phyloP scores from a whole-genome alignment of 2,329 filamentous ascomycete genomes.

The Pseudocercospora fijiensis region DNA sequence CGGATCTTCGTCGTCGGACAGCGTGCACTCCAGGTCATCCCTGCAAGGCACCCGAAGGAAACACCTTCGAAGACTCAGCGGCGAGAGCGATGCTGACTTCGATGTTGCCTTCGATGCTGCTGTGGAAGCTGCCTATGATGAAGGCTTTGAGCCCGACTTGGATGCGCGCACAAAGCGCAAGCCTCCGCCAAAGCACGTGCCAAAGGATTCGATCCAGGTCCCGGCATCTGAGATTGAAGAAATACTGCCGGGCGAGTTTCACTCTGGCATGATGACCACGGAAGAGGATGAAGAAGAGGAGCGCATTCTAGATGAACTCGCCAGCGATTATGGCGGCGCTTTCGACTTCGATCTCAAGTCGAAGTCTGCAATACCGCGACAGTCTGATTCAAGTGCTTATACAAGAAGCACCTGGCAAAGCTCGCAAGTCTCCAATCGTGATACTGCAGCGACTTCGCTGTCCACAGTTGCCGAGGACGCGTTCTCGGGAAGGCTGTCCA shows the following conservation, averaged over 20 bases:
- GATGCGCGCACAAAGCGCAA: slow-evolving; percentile 43
- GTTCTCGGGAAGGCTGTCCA: slow-evolving; percentile 40
- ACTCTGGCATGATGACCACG: slow-evolving; percentile 12
- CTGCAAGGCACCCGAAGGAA: slow-evolving; percentile 67
- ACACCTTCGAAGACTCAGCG: slow-evolving; percentile 66
- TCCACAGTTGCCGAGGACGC: slow-evolving; percentile 70
- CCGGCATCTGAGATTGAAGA: slow-evolving; percentile 30
- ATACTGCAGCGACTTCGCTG: slow-evolving; percentile 65
- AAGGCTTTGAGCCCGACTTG: slow-evolving; percentile 75
- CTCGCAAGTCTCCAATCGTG: slow-evolving; percentile 58
- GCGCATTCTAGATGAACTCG: slow-evolving; percentile 76
- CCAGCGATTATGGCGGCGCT: slow-evolving; percentile 72
- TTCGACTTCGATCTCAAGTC: slow-evolving; percentile 71
- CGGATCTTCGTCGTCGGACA: slow-evolving; percentile 72
- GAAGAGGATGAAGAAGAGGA: slow-evolving; percentile 50
- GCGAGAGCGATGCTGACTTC: slow-evolving; percentile 82
- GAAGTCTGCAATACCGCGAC: slow-evolving; percentile 68
- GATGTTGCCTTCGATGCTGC: slow-evolving; percentile 92
- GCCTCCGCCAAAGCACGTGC: slow-evolving; percentile 22
- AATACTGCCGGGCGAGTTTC: slow-evolving; percentile 22
- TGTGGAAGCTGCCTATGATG: slow-evolving; percentile 93
- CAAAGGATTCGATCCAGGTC: slow-evolving; percentile 28
- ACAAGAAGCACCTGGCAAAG: slow-evolving; percentile 80
- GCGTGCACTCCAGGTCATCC: slow-evolving; percentile 68
- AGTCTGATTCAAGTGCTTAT: slow-evolving; percentile 77